A percentile compares a stretch with the other conserved stretches of the same genome.
phyloP scores from a whole-genome alignment of 345 rosid species.

The Brassica carinata region DNA sequence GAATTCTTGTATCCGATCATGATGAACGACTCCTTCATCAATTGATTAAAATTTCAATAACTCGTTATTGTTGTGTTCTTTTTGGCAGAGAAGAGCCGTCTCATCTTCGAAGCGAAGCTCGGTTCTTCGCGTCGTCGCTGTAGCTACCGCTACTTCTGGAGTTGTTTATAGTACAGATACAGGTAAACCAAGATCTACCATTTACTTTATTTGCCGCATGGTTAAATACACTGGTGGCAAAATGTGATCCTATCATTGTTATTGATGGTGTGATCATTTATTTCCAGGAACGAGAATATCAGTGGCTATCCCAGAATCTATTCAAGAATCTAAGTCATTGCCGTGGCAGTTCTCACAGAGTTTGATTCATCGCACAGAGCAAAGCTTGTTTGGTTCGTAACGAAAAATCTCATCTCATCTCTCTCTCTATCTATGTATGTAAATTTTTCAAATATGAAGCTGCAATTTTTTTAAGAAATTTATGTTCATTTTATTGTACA shows the following conservation, averaged over 20 bases:
- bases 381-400: slow-evolving; percentile 49
- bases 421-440: neutral
- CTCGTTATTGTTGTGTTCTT: neutral
- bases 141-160: slow-evolving; percentile 52
- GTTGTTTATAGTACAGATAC: slow-evolving; percentile 43
- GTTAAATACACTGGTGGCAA: neutral
- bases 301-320: slow-evolving; percentile 44
- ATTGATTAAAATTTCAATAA: neutral
- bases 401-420: neutral
- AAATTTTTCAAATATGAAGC: neutral
- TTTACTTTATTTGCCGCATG: neutral
- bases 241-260: slow-evolving; percentile 2
- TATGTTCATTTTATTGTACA: neutral
- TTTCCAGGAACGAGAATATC: slow-evolving; percentile 46
- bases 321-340: slow-evolving; percentile 34
- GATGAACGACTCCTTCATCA: neutral
- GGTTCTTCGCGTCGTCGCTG: slow-evolving; percentile 45
- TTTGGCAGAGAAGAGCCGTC: slow-evolving; percentile 48
- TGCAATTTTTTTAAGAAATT: neutral
- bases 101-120: slow-evolving; percentile 31
- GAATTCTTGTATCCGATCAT: neutral
- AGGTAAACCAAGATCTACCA: slow-evolving; percentile 47
- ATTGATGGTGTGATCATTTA: neutral
- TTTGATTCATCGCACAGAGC: slow-evolving; percentile 19
- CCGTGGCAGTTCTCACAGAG: slow-evolving; percentile 37